Evolutionary conservation across 2,329 filamentous ascomycete species (phyloP), one percentile per base, ranked within the genome.

Genomic region (Cladosporium phlei): DNA sequence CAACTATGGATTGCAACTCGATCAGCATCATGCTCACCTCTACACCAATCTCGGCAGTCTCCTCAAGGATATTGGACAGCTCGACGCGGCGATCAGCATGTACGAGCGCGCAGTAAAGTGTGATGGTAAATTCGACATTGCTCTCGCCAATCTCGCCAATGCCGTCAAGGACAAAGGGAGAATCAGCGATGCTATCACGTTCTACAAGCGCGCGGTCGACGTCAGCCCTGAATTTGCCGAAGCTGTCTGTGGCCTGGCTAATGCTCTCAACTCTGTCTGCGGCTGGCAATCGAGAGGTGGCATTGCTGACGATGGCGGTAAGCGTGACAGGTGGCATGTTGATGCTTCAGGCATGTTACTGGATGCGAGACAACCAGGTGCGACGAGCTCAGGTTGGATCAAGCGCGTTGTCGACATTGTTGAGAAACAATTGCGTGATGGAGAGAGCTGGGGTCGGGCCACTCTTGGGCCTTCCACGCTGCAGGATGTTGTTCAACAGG

Each of bases 191-290:
- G 93, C 93, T 1, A 97, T 98, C 50, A 71, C 73, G 20, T 97
- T 94, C 65, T 98, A 98, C 70, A 87, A 82, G 59, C 81, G 90
- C 53, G 93, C 93, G 29, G 91, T 98, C 8, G 77, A 78, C 25
- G 82, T 90, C n/a, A 98, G 93, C 57, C 91, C 93, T 0, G 86
- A 95, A 25, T 98, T 98, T 68, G 88, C 93, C 1, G 93, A 98
- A 69, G 93, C 93, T 5, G 91, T 98, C 0, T 98, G 93, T 65
- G 93, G 93, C 6, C 76, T 98, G 43, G 90, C 89, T 2, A 97
- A 95, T 49, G 91, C 93, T 1, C 73, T 98, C 42, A 97, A 96
- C 63, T 97, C 93, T 5, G 90, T 98, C 5, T 98, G 93, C 63
- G 86, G 91, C 60, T 98, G 93, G 93, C 79, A 80, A 59, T 88